Evolutionary conservation across 805 yeast genomes (phyloP).

Genomic region (Cyberlindnera mississippiensis): DNA sequence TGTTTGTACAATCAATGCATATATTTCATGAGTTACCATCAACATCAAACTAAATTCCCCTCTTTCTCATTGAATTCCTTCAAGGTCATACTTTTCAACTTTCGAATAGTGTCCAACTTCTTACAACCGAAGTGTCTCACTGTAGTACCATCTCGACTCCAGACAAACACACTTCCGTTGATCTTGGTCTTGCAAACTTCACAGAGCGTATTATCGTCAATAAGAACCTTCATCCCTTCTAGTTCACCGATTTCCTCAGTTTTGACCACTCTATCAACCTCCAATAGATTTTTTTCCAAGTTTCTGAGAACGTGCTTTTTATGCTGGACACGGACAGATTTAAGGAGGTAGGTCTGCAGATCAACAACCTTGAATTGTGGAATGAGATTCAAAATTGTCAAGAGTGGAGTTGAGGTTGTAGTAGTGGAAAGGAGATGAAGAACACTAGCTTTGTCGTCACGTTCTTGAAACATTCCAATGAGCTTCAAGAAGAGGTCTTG

Average conservation of each 20-base stretch:
- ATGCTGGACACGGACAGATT: constrained; percentile 16
- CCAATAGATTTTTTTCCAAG: constrained; percentile 8
- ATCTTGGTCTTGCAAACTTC: constrained; percentile 13
- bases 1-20: too few relatives aligned
- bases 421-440: constrained; percentile 34
- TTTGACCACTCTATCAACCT: constrained; percentile 10
- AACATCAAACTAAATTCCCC: too few relatives aligned
- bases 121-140: constrained; percentile 26
- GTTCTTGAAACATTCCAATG: constrained; percentile 36
- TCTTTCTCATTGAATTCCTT: constrained; percentile 13
- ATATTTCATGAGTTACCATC: too few relatives aligned
- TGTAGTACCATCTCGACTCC: constrained; percentile 4
- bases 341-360: constrained; percentile 17
- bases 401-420: constrained; percentile 32
- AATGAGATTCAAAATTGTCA: constrained; percentile 9
- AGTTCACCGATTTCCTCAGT: constrained; percentile 5
- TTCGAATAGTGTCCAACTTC: constrained; percentile 8
- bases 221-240: constrained; percentile 6
- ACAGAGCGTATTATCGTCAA: constrained; percentile 12
- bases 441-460: constrained; percentile 32
- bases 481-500: constrained; percentile 33
- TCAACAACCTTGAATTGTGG: constrained; percentile 20
- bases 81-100: constrained; percentile 14
- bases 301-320: constrained; percentile 3
- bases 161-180: constrained; percentile 15